Conservation (phyloP, 2,329 filamentous ascomycete species). For the Beauveria pseudobassiana region DNA sequence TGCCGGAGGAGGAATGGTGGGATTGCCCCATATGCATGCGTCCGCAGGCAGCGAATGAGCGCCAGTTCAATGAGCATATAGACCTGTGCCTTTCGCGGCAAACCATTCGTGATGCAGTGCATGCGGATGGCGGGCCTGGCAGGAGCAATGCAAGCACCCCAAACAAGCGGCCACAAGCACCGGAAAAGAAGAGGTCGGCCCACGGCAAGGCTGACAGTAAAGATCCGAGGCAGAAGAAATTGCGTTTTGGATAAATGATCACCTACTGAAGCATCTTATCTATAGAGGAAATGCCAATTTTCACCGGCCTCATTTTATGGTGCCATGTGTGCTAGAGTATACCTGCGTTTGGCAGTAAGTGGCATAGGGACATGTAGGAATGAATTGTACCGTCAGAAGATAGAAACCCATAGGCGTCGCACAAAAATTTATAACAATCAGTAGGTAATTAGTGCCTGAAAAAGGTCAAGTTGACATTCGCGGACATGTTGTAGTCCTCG, state of each 20-base stretch:
- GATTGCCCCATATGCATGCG: constrained; percentile 81
- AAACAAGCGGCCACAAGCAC: constrained; percentile 10
- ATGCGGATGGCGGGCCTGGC: constrained; percentile 34
- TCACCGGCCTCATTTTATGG: no score
- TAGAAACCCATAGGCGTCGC: no score
- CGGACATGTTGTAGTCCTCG: no score
- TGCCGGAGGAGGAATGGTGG: constrained; percentile 54
- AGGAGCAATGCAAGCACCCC: background rate
- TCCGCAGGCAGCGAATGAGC: constrained; percentile 68
- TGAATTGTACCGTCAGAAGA: no score
- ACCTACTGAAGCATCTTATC: background rate
- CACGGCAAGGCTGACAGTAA: constrained; percentile 18
- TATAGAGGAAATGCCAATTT: background rate
- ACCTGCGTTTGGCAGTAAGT: no score
- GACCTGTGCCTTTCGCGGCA: constrained; percentile 82
- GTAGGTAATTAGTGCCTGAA: no score
- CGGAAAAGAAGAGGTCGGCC: constrained; percentile 31
- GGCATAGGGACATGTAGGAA: no score
- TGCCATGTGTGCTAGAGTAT: no score
- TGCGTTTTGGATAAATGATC: constrained; percentile 39
- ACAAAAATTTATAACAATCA: no score
- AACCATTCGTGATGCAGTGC: constrained; percentile 77
- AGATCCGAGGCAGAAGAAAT: constrained; percentile 44
- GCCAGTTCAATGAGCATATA: constrained; percentile 81
- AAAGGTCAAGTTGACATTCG: no score